phyloP scores from a whole-genome alignment of 306 rosid species.

The Dalbergia cochinchinensis region DNA sequence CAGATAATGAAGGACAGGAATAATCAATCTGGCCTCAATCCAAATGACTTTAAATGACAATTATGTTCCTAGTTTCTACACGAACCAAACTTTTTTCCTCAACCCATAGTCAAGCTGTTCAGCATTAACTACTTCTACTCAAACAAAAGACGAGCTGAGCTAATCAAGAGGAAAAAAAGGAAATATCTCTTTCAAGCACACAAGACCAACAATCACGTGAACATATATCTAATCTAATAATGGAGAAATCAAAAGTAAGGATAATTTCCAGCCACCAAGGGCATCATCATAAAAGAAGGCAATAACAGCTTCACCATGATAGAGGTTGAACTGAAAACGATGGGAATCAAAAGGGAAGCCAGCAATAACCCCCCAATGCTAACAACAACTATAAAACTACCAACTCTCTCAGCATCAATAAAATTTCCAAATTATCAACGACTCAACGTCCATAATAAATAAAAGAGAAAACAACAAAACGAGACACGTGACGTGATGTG shows the following conservation, averaged over 20 bases:
- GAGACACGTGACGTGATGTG: not conserved
- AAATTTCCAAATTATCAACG: no score
- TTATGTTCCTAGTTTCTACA: conserved; percentile 4
- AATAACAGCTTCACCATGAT: not conserved
- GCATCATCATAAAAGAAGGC: not conserved
- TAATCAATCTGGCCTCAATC: not conserved
- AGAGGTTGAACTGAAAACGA: not conserved
- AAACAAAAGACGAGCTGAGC: not conserved
- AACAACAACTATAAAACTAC: not conserved
- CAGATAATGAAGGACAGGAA: not conserved
- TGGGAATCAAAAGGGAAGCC: not conserved
- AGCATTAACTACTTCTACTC: not conserved
- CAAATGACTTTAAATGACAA: not conserved
- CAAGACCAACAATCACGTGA: not conserved
- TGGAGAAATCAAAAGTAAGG: not conserved
- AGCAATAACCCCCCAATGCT: not conserved
- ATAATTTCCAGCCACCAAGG: not conserved
- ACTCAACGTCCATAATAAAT: no score
- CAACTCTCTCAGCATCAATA: no score
- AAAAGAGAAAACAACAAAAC: not conserved
- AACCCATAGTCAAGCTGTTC: not conserved
- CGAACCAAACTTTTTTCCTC: not conserved
- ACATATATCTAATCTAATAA: not conserved
- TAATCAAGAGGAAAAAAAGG: not conserved
- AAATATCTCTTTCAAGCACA: not conserved